Evolutionary conservation across 352 stramenopile species (phyloP).

Genomic region (Pythium chondricola): DNA sequence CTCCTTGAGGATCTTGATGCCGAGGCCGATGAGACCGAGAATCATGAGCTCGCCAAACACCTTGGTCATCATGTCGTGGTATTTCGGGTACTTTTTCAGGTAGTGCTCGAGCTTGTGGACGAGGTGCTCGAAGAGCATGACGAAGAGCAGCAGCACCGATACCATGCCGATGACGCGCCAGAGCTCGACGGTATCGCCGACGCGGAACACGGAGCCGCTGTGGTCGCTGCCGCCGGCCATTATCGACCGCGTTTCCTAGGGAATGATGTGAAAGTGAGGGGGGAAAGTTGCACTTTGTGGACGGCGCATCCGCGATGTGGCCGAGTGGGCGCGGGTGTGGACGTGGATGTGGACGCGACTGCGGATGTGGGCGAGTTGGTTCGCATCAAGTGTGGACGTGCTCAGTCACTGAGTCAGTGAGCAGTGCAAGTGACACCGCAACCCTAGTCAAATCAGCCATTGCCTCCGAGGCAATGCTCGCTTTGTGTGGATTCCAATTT

Average conservation of each 20-base stretch:
- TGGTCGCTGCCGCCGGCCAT: slow-evolving; percentile 13
- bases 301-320: too few species aligned
- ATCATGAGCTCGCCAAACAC: slow-evolving; percentile 31
- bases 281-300: not conserved
- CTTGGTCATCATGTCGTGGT: slow-evolving; percentile 64
- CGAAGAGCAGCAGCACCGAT: slow-evolving; percentile 38
- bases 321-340: too few species aligned
- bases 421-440: too few species aligned
- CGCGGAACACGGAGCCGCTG: slow-evolving; percentile 42
- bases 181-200: slow-evolving; percentile 48
- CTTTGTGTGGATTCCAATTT: too few species aligned
- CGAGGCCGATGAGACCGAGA: slow-evolving; percentile 27
- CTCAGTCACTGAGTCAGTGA: too few species aligned
- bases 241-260: not conserved
- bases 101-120: slow-evolving; percentile 48
- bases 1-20: slow-evolving; percentile 32
- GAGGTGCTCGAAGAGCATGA: slow-evolving; percentile 39
- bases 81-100: slow-evolving; percentile 49
- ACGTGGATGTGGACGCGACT: not conserved
- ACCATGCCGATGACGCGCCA: slow-evolving; percentile 43
- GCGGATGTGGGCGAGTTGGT: not conserved
- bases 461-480: too few species aligned
- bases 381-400: too few species aligned
- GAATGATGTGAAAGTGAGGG: not conserved
- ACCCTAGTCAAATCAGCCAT: too few species aligned